Conservation (phyloP, 148 eudicot species). For the Cornus controversa region DNA sequence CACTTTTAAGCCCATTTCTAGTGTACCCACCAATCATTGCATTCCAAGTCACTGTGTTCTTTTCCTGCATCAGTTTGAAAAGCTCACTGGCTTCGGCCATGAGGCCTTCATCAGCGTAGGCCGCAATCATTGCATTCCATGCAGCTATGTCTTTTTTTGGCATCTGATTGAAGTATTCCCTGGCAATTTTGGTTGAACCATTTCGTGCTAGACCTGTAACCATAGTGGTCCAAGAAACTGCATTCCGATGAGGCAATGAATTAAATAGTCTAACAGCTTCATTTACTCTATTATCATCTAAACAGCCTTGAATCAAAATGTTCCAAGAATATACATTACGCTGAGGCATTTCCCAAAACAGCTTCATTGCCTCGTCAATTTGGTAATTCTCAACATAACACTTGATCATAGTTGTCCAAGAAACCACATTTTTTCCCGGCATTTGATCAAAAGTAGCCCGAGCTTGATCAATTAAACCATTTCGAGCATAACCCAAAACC, state of each 20-base stretch:
- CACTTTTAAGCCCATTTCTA: slow-evolving; percentile 15
- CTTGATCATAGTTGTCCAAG: slow-evolving; percentile 28
- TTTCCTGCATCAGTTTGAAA: slow-evolving; percentile 26
- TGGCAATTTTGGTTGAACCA: slow-evolving; percentile 21
- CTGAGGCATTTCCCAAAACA: slow-evolving; percentile 29
- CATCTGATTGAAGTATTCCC: slow-evolving; percentile 34
- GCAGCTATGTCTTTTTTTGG: slow-evolving; percentile 33
- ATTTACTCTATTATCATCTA: slow-evolving; percentile 17
- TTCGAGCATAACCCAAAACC: slow-evolving; percentile 30
- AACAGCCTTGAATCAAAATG: slow-evolving; percentile 22
- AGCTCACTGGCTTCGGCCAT: slow-evolving; percentile 27
- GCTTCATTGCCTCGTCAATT: slow-evolving; percentile 27
- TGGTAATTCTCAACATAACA: slow-evolving; percentile 18
- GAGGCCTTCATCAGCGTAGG: slow-evolving; percentile 24
- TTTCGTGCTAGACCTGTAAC: slow-evolving; percentile 33
- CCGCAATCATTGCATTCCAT: slow-evolving; percentile 44
- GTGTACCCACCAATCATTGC: slow-evolving; percentile 37
- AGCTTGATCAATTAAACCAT: slow-evolving; percentile 38
- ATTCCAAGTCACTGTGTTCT: slow-evolving; percentile 32
- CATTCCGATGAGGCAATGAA: slow-evolving; percentile 28
- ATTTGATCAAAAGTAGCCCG: slow-evolving; percentile 26
- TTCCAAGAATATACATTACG: slow-evolving; percentile 27
- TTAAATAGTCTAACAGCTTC: slow-evolving; percentile 25
- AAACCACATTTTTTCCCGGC: slow-evolving; percentile 28
- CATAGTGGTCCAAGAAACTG: slow-evolving; percentile 35